These are phyloP conservation scores for Penicillium tannophilum DNA, from an alignment of 495 filamentous ascomycete genomes.

Conservation along the genomic window DNA sequence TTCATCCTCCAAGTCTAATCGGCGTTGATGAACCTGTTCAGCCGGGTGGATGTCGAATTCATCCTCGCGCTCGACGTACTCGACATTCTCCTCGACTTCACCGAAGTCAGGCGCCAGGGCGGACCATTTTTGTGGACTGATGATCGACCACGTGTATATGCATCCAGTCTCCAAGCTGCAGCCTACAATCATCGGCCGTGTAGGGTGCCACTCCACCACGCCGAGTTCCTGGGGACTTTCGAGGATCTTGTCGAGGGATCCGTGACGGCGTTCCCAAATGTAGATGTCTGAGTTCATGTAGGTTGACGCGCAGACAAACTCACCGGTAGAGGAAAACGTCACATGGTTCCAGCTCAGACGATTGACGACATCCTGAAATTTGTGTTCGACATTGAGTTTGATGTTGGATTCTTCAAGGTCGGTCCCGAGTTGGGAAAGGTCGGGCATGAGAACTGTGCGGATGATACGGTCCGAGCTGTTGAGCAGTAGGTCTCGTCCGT, in stretches of 20 bases:
- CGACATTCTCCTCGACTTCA: constrained; percentile 97
- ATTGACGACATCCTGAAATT: constrained; percentile 97
- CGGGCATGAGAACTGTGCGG: constrained; percentile 78
- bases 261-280: constrained; percentile 93
- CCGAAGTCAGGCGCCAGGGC: constrained; percentile 95
- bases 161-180: constrained; percentile 87
- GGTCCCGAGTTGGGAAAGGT: constrained; percentile 53
- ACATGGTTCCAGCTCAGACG: constrained; percentile 94
- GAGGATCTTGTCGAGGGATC: constrained; percentile 93
- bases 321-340: constrained; percentile 87
- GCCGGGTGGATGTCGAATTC: constrained; percentile 97
- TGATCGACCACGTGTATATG: constrained; percentile 91
- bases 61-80: constrained; percentile 93
- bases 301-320: constrained; percentile 84
- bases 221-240: constrained; percentile 95
- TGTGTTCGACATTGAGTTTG: constrained; percentile 90
- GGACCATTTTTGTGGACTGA: constrained; percentile 92
- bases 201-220: constrained; percentile 95
- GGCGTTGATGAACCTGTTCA: constrained; percentile 89
- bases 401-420: constrained; percentile 56
- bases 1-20: constrained; percentile 86
- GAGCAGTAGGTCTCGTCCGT: constrained; percentile 81
- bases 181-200: constrained; percentile 82
- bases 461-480: constrained; percentile 93
- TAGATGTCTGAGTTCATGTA: constrained; percentile 98